phyloP scores from a whole-genome alignment of 495 filamentous ascomycete species.

The Polyplosphaeria fusca region DNA sequence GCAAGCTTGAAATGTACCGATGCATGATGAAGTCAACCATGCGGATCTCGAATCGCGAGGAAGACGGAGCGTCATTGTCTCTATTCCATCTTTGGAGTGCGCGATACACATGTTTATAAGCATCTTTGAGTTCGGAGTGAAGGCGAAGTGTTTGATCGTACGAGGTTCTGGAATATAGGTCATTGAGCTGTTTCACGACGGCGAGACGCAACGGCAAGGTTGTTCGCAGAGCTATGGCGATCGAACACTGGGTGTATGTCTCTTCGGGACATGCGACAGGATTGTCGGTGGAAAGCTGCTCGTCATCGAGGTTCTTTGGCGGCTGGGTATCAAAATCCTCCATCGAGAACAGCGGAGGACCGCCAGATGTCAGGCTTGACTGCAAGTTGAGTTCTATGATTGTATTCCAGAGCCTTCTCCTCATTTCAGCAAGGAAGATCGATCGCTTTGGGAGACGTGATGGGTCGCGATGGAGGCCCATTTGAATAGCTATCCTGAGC shows the following conservation, averaged over 20 bases:
- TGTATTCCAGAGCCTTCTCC: slow-evolving; percentile 67
- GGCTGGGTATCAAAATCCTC: slow-evolving; percentile 41
- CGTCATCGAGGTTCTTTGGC: slow-evolving; percentile 49
- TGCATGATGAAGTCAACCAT: slow-evolving; percentile 47
- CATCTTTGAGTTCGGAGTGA: slow-evolving; percentile 37
- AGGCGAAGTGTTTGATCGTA: slow-evolving; percentile 37
- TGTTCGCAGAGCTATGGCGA: slow-evolving; percentile 20
- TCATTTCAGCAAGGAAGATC: slow-evolving; percentile 58
- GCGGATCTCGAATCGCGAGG: too few relatives aligned
- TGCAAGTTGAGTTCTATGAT: slow-evolving; percentile 62
- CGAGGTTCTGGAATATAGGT: slow-evolving; percentile 8
- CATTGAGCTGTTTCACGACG: slow-evolving; percentile 11
- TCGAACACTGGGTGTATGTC: slow-evolving; percentile 8
- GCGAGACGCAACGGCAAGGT: slow-evolving; percentile 16
- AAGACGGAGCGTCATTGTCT: too few relatives aligned
- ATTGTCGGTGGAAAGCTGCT: slow-evolving; percentile 37
- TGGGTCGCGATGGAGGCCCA: slow-evolving; percentile 63
- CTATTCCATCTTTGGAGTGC: too few relatives aligned
- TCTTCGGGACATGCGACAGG: slow-evolving; percentile 38
- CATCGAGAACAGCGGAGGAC: slow-evolving; percentile 53
- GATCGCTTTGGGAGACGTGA: slow-evolving; percentile 44
- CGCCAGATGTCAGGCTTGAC: slow-evolving; percentile 57
- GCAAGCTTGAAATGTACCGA: slow-evolving; percentile 48
- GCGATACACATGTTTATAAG: slow-evolving; percentile 40
- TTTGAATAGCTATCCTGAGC: slow-evolving; percentile 56